Base-by-base conservation (phyloP, 768 basidiomycete genomes). In the Mycena amicta region DNA sequence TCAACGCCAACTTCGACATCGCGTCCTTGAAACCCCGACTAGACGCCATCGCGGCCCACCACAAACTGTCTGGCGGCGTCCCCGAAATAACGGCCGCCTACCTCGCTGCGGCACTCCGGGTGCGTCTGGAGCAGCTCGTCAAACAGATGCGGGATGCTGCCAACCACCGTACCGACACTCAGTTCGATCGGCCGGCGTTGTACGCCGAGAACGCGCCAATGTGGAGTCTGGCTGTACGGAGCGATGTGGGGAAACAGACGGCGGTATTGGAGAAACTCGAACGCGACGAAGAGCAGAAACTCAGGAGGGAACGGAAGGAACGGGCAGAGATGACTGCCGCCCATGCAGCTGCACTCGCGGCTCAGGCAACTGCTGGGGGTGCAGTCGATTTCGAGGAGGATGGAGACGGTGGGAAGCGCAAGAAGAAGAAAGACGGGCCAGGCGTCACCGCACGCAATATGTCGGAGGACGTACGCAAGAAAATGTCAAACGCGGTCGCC, bases 381-480 rank as follows among this genome's bases (percentile, higher is more conserved):
- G 51, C 16, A 30, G 71, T 45, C 71, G 71, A 31, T 60, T 66
- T 25, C 51, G 67, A 61, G 18, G 81, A 78, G 8, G 85, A 82
- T 18, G 75, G 67, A 20, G 84, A 82, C 4, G 83, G 78, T 2
- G 80, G 78, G 31, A 82, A 81, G 50, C 87, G 88, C 74, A 92
- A 89, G 76, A 92, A 91, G 74, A 83, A 89, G 72, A 92, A 92
- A 70, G 91, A 92, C 29, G 89, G 89, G 0, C 90, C 92, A 0
- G 89, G 91, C 12, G 89, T 92, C 12, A 90, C 90, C 0, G 91
- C 92, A 54, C 78, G 89, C 56, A 94, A 93, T 68, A 92, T 95
- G 90, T 89, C 87, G 4, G 93, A 94, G 72, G 93, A 95, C 65
- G 89, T 93, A 66, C 79, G 88, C 64, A 95, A 95, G 80, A 93